Conservation (phyloP, 2,329 filamentous ascomycete genomes). For the Microdochium paspali region DNA sequence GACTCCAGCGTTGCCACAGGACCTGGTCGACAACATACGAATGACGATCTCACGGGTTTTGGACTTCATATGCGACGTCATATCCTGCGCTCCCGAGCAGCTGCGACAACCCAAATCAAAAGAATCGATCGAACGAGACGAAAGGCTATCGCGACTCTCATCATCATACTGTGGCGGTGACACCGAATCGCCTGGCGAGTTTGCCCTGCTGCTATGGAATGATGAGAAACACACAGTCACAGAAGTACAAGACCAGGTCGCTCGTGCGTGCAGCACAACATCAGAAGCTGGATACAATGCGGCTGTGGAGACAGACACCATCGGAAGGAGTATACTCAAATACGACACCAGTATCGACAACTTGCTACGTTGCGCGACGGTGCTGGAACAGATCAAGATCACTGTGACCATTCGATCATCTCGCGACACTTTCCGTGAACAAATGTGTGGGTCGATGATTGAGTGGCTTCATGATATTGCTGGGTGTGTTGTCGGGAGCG, state of each 20-base stretch:
- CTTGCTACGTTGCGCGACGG: constrained; percentile 68
- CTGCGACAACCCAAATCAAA: constrained; percentile 76
- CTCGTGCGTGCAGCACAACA: constrained; percentile 72
- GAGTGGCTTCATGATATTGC: constrained; percentile 94
- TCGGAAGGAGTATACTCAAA: constrained; percentile 78
- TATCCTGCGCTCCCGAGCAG: constrained; percentile 96
- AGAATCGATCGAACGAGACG: constrained; percentile 73
- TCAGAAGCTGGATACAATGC: constrained; percentile 59
- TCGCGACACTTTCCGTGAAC: constrained; percentile 89
- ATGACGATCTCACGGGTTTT: constrained; percentile 79
- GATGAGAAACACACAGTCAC: constrained; percentile 96
- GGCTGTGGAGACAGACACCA: constrained; percentile 80
- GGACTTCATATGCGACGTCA: constrained; percentile 95
- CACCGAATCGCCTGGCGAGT: constrained; percentile 61
- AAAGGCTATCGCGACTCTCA: constrained; percentile 66
- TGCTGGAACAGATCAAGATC: constrained; percentile 91
- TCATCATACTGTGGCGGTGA: constrained; percentile 66
- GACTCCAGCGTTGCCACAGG: constrained; percentile 55
- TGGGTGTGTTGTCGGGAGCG: constrained; percentile 74
- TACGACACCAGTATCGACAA: constrained; percentile 63
- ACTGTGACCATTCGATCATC: constrained; percentile 92
- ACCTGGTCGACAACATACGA: constrained; percentile 67
- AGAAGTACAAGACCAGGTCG: constrained; percentile 85
- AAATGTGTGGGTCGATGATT: constrained; percentile 97
- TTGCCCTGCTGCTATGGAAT: constrained; percentile 86